Conservation (phyloP, 2,329 filamentous ascomycete genomes). For the Blastomyces emzantsi region DNA sequence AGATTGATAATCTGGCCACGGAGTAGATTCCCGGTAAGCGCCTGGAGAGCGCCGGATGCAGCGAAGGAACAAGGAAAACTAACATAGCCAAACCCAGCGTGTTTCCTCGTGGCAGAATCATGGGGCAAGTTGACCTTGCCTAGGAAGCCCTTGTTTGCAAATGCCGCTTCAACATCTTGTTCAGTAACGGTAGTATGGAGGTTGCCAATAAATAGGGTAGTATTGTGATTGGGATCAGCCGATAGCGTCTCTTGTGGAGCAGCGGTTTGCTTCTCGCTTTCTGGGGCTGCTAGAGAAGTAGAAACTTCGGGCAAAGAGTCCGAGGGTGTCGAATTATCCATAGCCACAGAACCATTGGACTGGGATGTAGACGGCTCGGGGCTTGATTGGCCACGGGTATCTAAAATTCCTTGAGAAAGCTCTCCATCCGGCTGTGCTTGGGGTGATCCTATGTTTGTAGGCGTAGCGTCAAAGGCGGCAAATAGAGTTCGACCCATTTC, state of each 20-base stretch:
- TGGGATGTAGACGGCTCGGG: not conserved
- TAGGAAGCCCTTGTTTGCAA: constrained; percentile 31
- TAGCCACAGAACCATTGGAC: not conserved
- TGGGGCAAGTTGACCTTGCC: constrained; percentile 29
- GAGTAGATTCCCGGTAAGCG: constrained; percentile 30
- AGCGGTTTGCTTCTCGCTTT: not conserved
- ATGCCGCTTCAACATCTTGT: constrained; percentile 29
- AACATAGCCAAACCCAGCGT: constrained; percentile 35
- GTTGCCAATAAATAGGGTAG: constrained; percentile 33
- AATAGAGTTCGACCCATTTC: constrained; percentile 32
- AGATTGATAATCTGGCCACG: constrained; percentile 35
- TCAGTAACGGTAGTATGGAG: constrained; percentile 32
- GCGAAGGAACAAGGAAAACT: constrained; percentile 28
- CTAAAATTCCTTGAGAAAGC: not conserved
- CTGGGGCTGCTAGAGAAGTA: not conserved
- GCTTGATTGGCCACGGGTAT: not conserved
- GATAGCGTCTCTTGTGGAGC: not conserved
- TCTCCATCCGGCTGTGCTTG: not conserved
- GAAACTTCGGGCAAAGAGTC: not conserved
- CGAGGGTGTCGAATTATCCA: not conserved
- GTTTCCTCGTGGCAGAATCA: constrained; percentile 26
- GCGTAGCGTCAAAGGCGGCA: constrained; percentile 27
- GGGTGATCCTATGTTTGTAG: not conserved
- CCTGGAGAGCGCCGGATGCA: constrained; percentile 30
- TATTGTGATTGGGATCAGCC: constrained; percentile 8